Conservation (phyloP, 169 alveolate genomes). For the Cystoisospora suis region DNA sequence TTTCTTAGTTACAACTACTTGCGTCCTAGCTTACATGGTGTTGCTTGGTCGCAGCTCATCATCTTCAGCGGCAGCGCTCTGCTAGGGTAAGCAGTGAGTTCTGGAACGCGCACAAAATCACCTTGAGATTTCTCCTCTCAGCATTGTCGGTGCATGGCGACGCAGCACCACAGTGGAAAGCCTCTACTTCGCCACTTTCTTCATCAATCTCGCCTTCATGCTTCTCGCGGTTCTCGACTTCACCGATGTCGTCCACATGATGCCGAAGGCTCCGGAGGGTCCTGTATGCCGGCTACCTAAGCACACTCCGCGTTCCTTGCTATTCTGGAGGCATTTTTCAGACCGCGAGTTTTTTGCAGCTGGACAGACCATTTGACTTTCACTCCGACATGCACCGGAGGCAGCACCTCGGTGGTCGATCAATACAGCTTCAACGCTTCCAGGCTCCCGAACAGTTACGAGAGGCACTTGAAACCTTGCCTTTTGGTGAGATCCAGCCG, state of each 20-base stretch:
- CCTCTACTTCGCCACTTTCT: conserved; percentile 40
- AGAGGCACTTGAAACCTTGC: background rate
- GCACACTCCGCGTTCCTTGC: background rate
- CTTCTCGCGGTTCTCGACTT: conserved; percentile 49
- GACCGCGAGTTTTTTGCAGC: background rate
- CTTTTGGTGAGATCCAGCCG: background rate
- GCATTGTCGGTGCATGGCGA: conserved; percentile 51
- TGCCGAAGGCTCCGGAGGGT: conserved; percentile 61
- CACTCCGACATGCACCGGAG: too few relatives aligned
- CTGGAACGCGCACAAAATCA: background rate
- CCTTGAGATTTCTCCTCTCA: background rate
- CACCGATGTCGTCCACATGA: conserved; percentile 48
- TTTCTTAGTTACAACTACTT: conserved; percentile 44
- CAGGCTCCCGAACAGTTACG: too few relatives aligned
- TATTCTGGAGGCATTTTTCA: background rate
- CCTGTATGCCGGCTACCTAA: conserved; percentile 15
- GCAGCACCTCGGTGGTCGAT: too few relatives aligned
- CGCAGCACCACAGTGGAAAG: conserved; percentile 49
- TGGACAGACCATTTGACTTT: background rate
- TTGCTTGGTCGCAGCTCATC: conserved; percentile 51
- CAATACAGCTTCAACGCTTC: too few relatives aligned
- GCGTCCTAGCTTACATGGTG: conserved; percentile 55
- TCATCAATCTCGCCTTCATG: conserved; percentile 27
- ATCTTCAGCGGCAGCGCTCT: conserved; percentile 52
- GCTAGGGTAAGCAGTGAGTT: conserved; percentile 46